Percentiles rank a stretch among this genome's conserved stretches.
Conservation (phyloP, 192 early-diverging fungal genomes). For the Podila epigama region DNA sequence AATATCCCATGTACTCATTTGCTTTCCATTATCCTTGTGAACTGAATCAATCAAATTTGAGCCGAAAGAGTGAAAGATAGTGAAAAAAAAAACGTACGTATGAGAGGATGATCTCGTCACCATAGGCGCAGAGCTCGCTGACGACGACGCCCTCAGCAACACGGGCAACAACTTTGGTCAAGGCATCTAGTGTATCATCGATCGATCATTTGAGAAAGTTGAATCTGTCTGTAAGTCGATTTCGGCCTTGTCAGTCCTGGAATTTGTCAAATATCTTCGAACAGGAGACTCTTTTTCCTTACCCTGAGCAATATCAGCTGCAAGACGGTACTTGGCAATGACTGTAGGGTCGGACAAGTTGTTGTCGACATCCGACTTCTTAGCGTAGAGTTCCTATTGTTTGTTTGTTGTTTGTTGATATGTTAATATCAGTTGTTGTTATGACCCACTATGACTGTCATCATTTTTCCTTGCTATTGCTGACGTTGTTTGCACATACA, state of each 20-base stretch:
- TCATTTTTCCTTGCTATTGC: too few species aligned
- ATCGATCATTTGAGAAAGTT: not conserved
- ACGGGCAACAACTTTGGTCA: constrained; percentile 60
- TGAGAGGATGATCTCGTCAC: constrained; percentile 68
- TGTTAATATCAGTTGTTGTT: not conserved
- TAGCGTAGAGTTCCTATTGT: constrained; percentile 43
- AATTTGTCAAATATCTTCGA: too few species aligned
- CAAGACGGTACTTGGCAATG: constrained; percentile 77
- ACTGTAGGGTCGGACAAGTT: constrained; percentile 67
- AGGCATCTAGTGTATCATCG: constrained; percentile 48
- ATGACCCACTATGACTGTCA: too few species aligned
- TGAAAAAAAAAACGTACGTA: constrained; percentile 47
- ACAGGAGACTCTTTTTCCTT: not conserved
- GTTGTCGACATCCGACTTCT: constrained; percentile 70
- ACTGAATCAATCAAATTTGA: too few species aligned
- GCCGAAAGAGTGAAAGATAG: too few species aligned
- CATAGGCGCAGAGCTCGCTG: constrained; percentile 70
- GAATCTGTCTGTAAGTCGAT: not conserved
- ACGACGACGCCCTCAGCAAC: constrained; percentile 68
- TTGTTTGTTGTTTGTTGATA: not conserved
- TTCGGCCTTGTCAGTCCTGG: too few species aligned
- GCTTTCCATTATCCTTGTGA: too few species aligned
- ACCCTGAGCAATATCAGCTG: constrained; percentile 83
- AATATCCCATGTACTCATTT: too few species aligned
- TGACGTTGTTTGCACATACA: constrained; percentile 25